Evolutionary conservation across 345 rosid genomes (phyloP), one percentile per base, ranked within the genome.

Genomic region (Brassica carinata): DNA sequence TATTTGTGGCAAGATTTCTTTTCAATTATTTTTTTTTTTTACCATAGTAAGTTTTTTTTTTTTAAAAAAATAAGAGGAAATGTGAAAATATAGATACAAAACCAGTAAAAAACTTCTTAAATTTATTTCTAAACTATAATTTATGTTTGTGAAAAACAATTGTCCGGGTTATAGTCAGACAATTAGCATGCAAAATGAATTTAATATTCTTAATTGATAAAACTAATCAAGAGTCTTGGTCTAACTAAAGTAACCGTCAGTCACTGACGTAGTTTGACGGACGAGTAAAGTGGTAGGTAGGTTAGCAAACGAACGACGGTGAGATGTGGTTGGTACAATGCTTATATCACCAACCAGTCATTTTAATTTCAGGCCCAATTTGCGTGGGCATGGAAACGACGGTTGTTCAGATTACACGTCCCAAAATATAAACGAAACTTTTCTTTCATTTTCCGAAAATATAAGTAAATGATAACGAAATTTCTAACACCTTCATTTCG

Each of bases 401-500:
- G 76, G 80, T 80, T 80, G 80, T 80, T 70, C 36, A 63, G 75
- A 48, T 17, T 29, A 2, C 33, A 51, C 58, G 5, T 23, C 26
- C 26, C 26, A 67, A n/a, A 5, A 64, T 63, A 48, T 34, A 78
- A 72, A 29, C 10, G 1, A 48, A 48, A 31, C 3, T 19, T 33
- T 19, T 0, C 10, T 61, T 69, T 61, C 8, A 51, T 14, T 33
- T 18, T 27, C 13, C 17, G 4, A 74, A 34, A 7, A 26, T 45
- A 11, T 75, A 13, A 26, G 15, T 61, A 64, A 81, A 81, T 81
- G 83, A 75, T 45, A 76, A 66, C 64, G 65, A 76, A 77, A 77
- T 45, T 67, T 14, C 57, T 45, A 7, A 17, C 74, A 5, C 26
- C 34, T 66, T n/a, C 84, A 72, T 58, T 72, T 72, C 84, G 65